phyloP scores from a whole-genome alignment of 179 eudicot species.

The Drosera spatulata region DNA sequence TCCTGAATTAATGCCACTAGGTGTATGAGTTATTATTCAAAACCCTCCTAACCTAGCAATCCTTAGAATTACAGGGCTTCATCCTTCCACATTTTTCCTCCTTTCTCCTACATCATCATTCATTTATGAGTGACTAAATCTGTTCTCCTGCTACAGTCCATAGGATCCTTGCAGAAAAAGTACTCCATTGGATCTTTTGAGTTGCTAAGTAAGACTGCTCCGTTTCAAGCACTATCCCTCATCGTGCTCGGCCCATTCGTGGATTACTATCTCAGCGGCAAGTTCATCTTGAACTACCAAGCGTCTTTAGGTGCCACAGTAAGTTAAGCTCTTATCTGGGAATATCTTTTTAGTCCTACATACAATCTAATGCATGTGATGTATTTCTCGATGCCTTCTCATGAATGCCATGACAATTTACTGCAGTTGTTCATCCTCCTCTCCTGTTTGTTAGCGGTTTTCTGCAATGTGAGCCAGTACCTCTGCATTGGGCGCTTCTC shows the following conservation, averaged over 20 bases:
- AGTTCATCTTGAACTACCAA: conserved; percentile 31
- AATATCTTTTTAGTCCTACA: not conserved
- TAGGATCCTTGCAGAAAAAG: conserved; percentile 79
- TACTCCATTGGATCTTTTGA: conserved; percentile 68
- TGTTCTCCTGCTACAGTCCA: conserved; percentile 31
- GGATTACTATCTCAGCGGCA: conserved; percentile 51
- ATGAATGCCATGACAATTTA: not conserved
- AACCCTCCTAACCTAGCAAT: too few species aligned
- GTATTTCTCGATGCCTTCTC: not conserved
- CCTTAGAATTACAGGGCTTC: not conserved
- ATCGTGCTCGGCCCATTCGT: conserved; percentile 54
- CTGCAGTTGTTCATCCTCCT: conserved; percentile 34
- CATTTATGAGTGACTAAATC: not conserved
- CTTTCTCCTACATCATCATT: not conserved
- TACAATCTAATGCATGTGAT: too few species aligned
- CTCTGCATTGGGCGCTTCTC: conserved; percentile 57
- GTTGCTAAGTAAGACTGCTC: conserved; percentile 71
- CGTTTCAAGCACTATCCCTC: conserved; percentile 62
- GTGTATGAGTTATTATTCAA: too few species aligned
- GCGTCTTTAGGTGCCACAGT: conserved; percentile 30
- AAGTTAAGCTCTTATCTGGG: not conserved
- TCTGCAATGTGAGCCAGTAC: conserved; percentile 55
- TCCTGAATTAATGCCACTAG: too few species aligned
- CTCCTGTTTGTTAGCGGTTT: conserved; percentile 46
- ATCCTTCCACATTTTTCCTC: not conserved